Base-by-base conservation (phyloP, 73 alveolate species). In the Durusdinium trenchii region DNA sequence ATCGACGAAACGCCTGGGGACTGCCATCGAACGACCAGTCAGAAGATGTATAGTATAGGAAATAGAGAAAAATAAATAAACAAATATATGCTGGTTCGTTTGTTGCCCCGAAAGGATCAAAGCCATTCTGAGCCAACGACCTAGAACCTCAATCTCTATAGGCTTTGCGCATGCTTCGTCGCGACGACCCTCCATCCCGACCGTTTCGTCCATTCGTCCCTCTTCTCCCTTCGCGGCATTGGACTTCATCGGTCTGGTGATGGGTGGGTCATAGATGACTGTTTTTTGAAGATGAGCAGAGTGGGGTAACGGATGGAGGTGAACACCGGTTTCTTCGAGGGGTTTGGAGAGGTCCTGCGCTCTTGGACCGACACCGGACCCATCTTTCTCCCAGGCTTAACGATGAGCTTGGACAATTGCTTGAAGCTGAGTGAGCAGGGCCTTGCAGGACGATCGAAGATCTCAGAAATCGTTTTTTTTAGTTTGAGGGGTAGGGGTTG, bases 401-500 rank as follows among this genome's bases (percentile, higher is more conserved):
- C 91, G 47, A 81, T 81, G 71, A 81, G 91, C 91, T 47, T 81
- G 64, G 91, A 81, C 71, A 81, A 81, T 48, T 81, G 91, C 47
- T 64, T 48, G 48, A 46, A 81, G 71, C 50, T 81, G 69, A 81
- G 71, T 45, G 91, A 81, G 46, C 91, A 81, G 32, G 91, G 91
- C 16, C 57, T 81, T 30, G 91, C 91, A 81, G 91, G 91, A 60
- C 18, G 73, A 60, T 60, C 30, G 73, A 23, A 2, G 73, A 60
- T 60, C 73, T 60, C 73, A 23, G 30, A 32, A 60, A 23, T 60
- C n/a, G 18, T 60, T 23, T 1, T 1, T 60, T 60, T 60, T 60
- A 0, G 18, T 60, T 60, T 23, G 73, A 23, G 73, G 73, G 23
- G 73, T 23, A 60, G 12, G 69, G 30, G 18, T 1, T 60, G 18